phyloP scores from a whole-genome alignment of 305 asterid genomes.

The Fraxinus latifolia region DNA sequence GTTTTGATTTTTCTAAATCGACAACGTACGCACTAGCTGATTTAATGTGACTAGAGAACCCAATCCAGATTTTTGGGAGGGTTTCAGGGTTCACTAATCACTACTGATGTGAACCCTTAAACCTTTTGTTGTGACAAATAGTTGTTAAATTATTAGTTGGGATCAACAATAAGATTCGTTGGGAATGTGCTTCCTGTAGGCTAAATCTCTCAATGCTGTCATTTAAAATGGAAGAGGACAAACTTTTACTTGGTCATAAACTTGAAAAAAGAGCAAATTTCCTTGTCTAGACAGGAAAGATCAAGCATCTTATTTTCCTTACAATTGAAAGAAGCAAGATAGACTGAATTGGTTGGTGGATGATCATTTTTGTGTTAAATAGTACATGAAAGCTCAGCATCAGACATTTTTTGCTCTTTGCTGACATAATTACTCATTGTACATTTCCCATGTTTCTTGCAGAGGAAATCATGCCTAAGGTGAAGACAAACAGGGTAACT shows the following conservation, averaged over 20 bases:
- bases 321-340: background rate
- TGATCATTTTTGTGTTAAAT: background rate
- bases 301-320: background rate
- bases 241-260: background rate
- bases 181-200: background rate
- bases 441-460: background rate
- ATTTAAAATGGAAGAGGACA: background rate
- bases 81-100: background rate
- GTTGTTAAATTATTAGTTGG: background rate
- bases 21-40: background rate
- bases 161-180: background rate
- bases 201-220: background rate
- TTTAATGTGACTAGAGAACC: background rate
- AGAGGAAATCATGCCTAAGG: slow-evolving; percentile 21
- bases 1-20: background rate
- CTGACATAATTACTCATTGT: background rate
- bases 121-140: background rate
- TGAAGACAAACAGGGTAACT: slow-evolving; percentile 19
- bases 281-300: background rate
- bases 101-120: background rate
- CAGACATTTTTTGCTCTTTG: background rate
- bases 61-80: background rate
- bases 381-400: background rate
- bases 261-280: background rate
- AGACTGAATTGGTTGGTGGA: background rate